A percentile compares a stretch with the other conserved stretches of the same genome.
Conservation (phyloP, 345 rosid genomes). For the Brassica rapa region DNA sequence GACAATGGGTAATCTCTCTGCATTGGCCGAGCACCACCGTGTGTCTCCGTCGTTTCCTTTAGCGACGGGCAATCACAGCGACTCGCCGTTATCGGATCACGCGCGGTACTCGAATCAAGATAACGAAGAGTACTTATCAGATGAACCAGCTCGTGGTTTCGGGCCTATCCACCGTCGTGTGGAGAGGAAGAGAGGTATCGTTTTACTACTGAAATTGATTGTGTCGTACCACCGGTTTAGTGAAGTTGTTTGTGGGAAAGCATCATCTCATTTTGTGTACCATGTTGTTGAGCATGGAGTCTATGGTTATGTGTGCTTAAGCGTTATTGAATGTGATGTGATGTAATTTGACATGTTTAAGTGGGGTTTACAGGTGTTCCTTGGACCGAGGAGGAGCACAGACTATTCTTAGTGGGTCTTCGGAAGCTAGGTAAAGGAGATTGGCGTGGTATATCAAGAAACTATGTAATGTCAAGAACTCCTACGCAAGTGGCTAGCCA, state of each 20-base stretch:
- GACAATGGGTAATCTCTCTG: slow-evolving; percentile 72
- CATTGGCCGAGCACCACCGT: too few relatives aligned
- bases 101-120: slow-evolving; percentile 47
- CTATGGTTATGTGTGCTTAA: not conserved
- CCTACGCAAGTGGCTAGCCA: slow-evolving; percentile 99
- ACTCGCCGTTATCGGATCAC: slow-evolving; percentile 75
- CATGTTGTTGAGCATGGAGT: slow-evolving; percentile 15
- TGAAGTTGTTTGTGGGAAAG: not conserved
- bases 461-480: slow-evolving; percentile 78
- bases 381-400: slow-evolving; percentile 98
- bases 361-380: slow-evolving; percentile 59
- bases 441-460: slow-evolving; percentile 96
- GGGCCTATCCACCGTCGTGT: slow-evolving; percentile 62
- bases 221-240: not conserved
- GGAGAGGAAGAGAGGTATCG: slow-evolving; percentile 77
- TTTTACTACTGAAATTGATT: not conserved
- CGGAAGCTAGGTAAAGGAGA: slow-evolving; percentile 95
- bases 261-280: not conserved
- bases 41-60: slow-evolving; percentile 68
- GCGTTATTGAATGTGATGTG: not conserved
- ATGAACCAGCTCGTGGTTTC: slow-evolving; percentile 69
- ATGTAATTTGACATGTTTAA: not conserved
- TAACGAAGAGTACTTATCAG: slow-evolving; percentile 75
- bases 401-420: slow-evolving; percentile 80
- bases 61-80: slow-evolving; percentile 58